Conservation (phyloP, 2,329 filamentous ascomycete genomes). For the Clarireedia homoeocarpa region DNA sequence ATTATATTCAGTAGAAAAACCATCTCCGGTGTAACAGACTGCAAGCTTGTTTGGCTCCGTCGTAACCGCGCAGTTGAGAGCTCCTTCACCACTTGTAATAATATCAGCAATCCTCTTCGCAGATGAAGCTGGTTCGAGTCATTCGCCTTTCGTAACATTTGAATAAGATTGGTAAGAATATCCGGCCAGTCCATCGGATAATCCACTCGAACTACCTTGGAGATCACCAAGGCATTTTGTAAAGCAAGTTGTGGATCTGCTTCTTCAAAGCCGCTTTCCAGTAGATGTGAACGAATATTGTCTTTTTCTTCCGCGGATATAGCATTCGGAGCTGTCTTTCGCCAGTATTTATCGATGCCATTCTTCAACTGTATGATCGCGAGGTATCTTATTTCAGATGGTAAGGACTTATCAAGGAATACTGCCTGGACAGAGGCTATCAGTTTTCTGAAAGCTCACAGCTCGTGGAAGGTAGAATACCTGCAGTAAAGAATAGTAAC, state of each 20-base stretch:
- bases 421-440: slow-evolving; percentile 47
- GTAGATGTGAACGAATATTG: slow-evolving; percentile 64
- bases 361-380: slow-evolving; percentile 94
- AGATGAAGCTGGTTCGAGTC: slow-evolving; percentile 58
- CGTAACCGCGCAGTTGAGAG: slow-evolving; percentile 71
- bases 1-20: slow-evolving; percentile 72
- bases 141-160: slow-evolving; percentile 52
- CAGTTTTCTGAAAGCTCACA: background rate
- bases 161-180: slow-evolving; percentile 51
- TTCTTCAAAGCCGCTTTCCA: slow-evolving; percentile 72
- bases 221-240: slow-evolving; percentile 80
- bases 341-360: slow-evolving; percentile 92
- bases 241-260: slow-evolving; percentile 67
- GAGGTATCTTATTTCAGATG: slow-evolving; percentile 73
- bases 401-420: slow-evolving; percentile 72
- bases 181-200: slow-evolving; percentile 80
- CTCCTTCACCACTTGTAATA: slow-evolving; percentile 87
- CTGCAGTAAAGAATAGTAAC: slow-evolving; percentile 64
- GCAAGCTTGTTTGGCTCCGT: slow-evolving; percentile 66
- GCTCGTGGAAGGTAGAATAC: slow-evolving; percentile 32
- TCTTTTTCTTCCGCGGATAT: slow-evolving; percentile 69
- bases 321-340: slow-evolving; percentile 54
- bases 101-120: slow-evolving; percentile 63
- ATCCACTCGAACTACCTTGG: slow-evolving; percentile 84
- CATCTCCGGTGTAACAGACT: slow-evolving; percentile 73